Evolutionary conservation across 768 basidiomycete species (phyloP), one percentile per base, ranked within the genome.

Genomic region (Pleurotus tuber-regium): DNA sequence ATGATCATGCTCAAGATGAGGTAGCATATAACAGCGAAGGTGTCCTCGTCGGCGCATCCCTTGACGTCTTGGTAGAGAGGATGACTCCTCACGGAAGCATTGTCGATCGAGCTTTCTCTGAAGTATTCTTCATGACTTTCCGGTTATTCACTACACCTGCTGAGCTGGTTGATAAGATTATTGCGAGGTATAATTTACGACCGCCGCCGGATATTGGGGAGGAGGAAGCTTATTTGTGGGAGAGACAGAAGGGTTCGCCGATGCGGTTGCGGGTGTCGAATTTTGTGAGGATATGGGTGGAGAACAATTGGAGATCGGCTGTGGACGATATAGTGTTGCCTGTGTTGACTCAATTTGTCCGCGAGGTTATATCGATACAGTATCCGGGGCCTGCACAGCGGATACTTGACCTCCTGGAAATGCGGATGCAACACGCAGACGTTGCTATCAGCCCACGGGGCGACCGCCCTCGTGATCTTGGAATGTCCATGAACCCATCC

Each of bases 41-140:
- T 2, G 81, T 84, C 56, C 83, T 98, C 16, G 88, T 94, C 8
- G 95, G 93, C 19, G 97, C 93, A 2, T 93, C 92, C 3, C 74
- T 99, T 54, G 78, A 78, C 14, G 94, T 87, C 1, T 74, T 99
- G 36, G 87, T 98, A n/a, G 94, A 96, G 71, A 94, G 92, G 71
- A 89, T 98, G 86, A 96, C 96, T 16, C 93, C 95, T 4, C 92
- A 97, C 63, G 92, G 93, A 62, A 86, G 84, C 52, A 80, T 94
- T 38, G 92, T 93, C 50, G 95, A 98, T 61, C 75, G 89, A 14
- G 82, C 85, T 0, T 95, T 98, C 66, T 80, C 87, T 11, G 82
- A 86, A 4, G 87, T 94, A 25, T 98, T 99, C 74, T 95, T 95
- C 76, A 76, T 95, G 60, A 98, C 95, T 0, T 99, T 98, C 77